A percentile compares a stretch with the other conserved stretches of the same genome.
Conservation (phyloP, 768 basidiomycete genomes). For the Boletus vinaceobasis region DNA sequence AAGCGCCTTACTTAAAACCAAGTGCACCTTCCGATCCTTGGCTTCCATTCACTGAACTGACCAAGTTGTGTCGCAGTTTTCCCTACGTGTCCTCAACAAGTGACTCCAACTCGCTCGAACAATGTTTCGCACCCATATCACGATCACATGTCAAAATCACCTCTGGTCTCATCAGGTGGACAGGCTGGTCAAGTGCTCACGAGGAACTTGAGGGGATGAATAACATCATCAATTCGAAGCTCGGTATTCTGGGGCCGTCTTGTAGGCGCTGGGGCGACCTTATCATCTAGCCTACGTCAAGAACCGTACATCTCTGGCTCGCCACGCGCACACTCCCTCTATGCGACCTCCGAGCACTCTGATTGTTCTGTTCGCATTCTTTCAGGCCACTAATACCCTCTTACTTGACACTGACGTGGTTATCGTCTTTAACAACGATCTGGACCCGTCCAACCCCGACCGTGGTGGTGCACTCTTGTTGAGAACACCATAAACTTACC, state of each 20-base stretch:
- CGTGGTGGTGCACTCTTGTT: conserved; percentile 9
- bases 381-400: background rate
- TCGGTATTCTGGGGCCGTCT: no score
- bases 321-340: background rate
- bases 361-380: background rate
- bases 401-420: conserved; percentile 2
- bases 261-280: background rate
- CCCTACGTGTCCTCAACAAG: no score
- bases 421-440: conserved; percentile 13
- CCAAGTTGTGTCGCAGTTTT: no score
- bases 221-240: background rate
- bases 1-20: no score
- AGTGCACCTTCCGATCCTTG: no score
- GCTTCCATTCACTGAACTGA: no score
- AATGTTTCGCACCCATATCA: no score
- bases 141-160: background rate
- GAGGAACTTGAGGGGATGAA: no score
- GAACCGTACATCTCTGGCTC: background rate
- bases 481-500: conserved; percentile 1
- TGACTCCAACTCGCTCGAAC: no score
- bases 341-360: background rate
- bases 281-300: background rate
- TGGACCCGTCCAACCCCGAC: conserved; percentile 4
- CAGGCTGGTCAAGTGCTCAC: no score
- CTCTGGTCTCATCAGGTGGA: background rate